Evolutionary conservation across 768 basidiomycete species (phyloP).

Genomic region (Psilocybe tampanensis): DNA sequence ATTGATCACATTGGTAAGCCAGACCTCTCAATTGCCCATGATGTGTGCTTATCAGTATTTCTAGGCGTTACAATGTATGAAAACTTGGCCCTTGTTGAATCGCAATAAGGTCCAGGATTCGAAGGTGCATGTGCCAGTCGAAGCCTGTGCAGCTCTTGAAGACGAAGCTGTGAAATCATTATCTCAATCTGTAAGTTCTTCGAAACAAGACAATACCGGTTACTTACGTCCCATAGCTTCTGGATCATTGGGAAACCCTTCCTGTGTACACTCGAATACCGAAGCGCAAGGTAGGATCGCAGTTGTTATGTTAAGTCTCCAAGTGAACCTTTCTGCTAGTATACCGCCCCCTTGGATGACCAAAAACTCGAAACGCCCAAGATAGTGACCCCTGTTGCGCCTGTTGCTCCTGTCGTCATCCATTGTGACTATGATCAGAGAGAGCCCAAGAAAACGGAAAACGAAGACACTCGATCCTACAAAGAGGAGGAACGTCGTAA

Average conservation of each 20-base stretch:
- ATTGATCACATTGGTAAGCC: constrained; percentile 66
- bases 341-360: too few species aligned
- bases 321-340: too few species aligned
- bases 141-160: constrained; percentile 51
- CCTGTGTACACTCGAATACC: constrained; percentile 87
- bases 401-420: neutral
- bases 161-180: constrained; percentile 57
- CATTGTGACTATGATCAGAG: too few species aligned
- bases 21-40: neutral
- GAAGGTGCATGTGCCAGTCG: constrained; percentile 63
- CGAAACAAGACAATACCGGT: neutral
- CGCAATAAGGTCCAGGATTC: constrained; percentile 92
- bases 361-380: too few species aligned
- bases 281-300: constrained; percentile 34
- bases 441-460: neutral
- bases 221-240: constrained; percentile 47
- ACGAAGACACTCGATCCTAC: neutral
- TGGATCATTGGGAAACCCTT: constrained; percentile 80
- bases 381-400: neutral
- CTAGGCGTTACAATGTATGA: constrained; percentile 69
- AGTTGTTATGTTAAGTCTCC: too few species aligned
- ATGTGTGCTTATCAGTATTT: neutral
- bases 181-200: constrained; percentile 60
- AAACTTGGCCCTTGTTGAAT: constrained; percentile 78
- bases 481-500: neutral